These are phyloP conservation scores for Botrytis hyacinthi DNA, from an alignment of 2,329 filamentous ascomycete species.

Conservation along the genomic window DNA sequence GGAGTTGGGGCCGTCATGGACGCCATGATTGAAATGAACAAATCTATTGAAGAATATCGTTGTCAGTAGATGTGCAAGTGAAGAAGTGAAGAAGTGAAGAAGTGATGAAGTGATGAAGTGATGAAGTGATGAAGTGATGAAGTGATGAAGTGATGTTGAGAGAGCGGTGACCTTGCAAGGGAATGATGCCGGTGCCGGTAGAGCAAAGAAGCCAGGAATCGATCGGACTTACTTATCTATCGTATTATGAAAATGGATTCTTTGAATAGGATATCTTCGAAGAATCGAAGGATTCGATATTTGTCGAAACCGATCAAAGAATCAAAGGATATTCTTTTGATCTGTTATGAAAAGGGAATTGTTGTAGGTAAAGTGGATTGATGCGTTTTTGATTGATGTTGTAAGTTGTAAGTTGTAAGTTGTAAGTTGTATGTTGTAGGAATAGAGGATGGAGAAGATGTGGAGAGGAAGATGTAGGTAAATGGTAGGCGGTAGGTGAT, in stretches of 20 bases:
- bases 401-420: neutral
- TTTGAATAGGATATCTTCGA: neutral
- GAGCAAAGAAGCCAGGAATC: neutral
- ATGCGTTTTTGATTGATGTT: neutral
- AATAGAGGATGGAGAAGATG: neutral
- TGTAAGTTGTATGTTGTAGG: neutral
- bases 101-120: neutral
- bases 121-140: neutral
- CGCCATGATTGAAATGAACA: slow-evolving; percentile 34
- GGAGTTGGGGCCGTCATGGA: slow-evolving; percentile 42
- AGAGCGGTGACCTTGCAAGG: slow-evolving; percentile 3
- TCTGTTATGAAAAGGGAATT: neutral
- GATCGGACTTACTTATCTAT: neutral
- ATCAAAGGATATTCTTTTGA: neutral
- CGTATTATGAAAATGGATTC: neutral
- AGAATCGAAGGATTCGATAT: slow-evolving; percentile 2
- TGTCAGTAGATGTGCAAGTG: neutral
- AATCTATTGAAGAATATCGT: neutral
- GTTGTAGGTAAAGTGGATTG: neutral
- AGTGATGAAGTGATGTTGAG: neutral
- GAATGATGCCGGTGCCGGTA: neutral
- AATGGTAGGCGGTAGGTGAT: neutral
- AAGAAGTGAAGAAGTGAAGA: neutral
- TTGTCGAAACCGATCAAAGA: slow-evolving; percentile 2
- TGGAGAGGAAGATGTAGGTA: neutral